Evolutionary conservation across 768 basidiomycete genomes (phyloP), one percentile per base, ranked within the genome.

Genomic region (Jaapia argillacea): DNA sequence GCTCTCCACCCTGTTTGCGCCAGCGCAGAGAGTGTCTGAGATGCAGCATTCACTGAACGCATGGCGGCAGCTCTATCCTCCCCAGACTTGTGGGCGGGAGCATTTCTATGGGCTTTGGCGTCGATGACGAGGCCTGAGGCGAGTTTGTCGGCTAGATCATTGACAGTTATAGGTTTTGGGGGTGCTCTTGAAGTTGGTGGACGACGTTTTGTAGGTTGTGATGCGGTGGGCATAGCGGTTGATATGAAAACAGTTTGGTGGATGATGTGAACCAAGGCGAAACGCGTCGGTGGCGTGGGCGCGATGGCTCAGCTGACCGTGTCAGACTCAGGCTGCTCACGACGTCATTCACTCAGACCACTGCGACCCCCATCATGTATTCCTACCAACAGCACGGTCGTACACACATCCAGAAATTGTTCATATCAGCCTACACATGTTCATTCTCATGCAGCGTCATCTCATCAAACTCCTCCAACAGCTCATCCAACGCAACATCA

Each of bases 401-500:
- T n/a, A n/a, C n/a, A n/a, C n/a, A n/a, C n/a, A n/a, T n/a, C n/a
- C n/a, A n/a, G n/a, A n/a, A n/a, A n/a, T n/a, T n/a, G n/a, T n/a
- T n/a, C n/a, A 25, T 24, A 16, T 47, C 46, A 16, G 36, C 39
- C 16, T 49, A 10, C 20, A 21, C 43, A 20, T 51, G 55, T 25
- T 61, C 59, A 13, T 48, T 53, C 6, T 71, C 68, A 4, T 71
- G 75, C 28, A 96, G 69, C 6, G 81, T 88, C 81, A 97, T 74
- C 61, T 89, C 89, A 52, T 96, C 91, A 53, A 96, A 91, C 59
- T 85, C 80, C 46, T 96, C 90, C 54, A 97, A 61, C 48, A 97
- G 60, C 62, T 97, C 92, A 51, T 91, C 79, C 54, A 94, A 58
- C 46, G 72, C 69, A 35, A 97, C 70, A 33, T 90, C 85, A 0